These are phyloP conservation scores for Citrus australasica DNA, from an alignment of 345 rosid genomes.

Conservation along the genomic window DNA sequence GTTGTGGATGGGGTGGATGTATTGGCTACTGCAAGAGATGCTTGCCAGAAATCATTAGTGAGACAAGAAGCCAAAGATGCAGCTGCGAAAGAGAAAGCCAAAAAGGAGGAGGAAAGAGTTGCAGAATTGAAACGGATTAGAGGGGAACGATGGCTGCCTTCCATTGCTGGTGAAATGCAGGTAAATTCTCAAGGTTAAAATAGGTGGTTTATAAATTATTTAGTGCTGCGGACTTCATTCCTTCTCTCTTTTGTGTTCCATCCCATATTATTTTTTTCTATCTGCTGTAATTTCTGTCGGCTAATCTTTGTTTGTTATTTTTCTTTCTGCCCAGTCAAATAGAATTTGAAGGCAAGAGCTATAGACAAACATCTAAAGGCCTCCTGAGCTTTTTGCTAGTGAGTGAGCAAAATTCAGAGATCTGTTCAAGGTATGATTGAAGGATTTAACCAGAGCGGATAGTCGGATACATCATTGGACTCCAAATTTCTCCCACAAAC, in stretches of 20 bases:
- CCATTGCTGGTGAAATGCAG: constrained; percentile 57
- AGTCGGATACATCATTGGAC: not conserved
- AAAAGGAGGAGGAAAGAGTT: constrained; percentile 74
- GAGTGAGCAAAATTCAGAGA: not conserved
- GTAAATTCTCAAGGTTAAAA: constrained; percentile 18
- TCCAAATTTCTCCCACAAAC: not conserved
- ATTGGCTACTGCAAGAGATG: constrained; percentile 54
- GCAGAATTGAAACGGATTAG: constrained; percentile 63
- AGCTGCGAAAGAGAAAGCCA: constrained; percentile 67
- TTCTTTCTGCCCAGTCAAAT: constrained; percentile 8
- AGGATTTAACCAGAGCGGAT: not conserved
- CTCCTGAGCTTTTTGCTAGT: not conserved
- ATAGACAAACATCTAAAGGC: not conserved
- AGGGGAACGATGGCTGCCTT: constrained; percentile 89
- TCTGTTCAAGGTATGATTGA: not conserved
- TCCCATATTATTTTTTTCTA: not conserved
- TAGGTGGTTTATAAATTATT: not conserved
- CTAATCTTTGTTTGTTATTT: not conserved
- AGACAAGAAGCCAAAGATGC: constrained; percentile 63
- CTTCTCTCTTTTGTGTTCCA: not conserved
- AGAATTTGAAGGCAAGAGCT: constrained; percentile 4
- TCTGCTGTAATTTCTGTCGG: not conserved
- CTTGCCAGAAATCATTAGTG: constrained; percentile 46
- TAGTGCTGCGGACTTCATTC: not conserved
- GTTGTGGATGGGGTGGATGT: constrained; percentile 67